Evolutionary conservation across 2,329 filamentous ascomycete genomes (phyloP).

Genomic region (Trichoderma sp.): DNA sequence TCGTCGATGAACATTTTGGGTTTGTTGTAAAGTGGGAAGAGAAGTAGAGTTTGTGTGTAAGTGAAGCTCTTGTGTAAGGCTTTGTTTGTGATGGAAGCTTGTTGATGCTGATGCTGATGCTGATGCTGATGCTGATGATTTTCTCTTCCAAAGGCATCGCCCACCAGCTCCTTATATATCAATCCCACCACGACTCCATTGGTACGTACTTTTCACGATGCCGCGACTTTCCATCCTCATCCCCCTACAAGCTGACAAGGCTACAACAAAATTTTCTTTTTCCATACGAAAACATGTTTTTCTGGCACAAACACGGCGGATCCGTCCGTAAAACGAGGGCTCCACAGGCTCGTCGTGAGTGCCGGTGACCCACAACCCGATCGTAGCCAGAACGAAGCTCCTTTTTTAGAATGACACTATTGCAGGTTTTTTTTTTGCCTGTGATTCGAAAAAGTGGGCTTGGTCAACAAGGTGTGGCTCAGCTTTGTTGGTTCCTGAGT

Average conservation of each 20-base stretch:
- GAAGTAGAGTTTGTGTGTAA: background rate
- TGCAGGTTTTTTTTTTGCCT: background rate
- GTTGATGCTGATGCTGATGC: conserved; percentile 4
- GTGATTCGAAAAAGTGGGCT: background rate
- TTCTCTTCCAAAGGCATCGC: background rate
- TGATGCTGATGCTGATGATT: background rate
- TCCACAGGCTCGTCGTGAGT: background rate
- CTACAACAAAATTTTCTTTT: background rate
- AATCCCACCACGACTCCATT: background rate
- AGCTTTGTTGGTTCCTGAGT: conserved; percentile 7
- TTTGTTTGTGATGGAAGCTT: background rate
- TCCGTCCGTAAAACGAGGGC: background rate
- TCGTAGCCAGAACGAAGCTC: conserved; percentile 8
- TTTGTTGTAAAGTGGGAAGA: background rate
- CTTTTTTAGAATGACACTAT: background rate
- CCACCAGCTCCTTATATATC: conserved; percentile 16
- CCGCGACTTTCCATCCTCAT: conserved; percentile 19
- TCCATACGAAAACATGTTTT: conserved; percentile 2
- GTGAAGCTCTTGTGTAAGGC: background rate
- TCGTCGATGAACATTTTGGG: conserved; percentile 36
- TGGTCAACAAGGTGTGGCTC: background rate
- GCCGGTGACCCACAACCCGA: conserved; percentile 22
- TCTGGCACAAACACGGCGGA: background rate
- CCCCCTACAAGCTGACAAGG: background rate
- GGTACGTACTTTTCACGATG: conserved; percentile 24